These are phyloP conservation scores for Penicillium sp. DNA, from an alignment of 2,329 filamentous ascomycete genomes.

Conservation along the genomic window DNA sequence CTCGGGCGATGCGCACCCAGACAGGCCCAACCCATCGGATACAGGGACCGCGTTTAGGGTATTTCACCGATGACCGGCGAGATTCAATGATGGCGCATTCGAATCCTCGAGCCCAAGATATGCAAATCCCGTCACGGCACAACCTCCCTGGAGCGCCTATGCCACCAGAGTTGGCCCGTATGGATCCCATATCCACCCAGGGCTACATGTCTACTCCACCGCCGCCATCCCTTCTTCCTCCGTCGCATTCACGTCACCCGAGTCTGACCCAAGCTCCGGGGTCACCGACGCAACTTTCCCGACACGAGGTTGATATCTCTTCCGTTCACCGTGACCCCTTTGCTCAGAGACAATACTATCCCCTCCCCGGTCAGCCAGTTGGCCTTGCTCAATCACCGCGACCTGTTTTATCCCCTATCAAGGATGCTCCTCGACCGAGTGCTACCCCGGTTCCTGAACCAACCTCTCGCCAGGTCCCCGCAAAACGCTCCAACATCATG, in stretches of 20 bases:
- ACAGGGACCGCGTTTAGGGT: conserved; percentile 43
- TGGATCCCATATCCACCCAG: conserved; percentile 32
- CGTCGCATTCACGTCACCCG: conserved; percentile 35
- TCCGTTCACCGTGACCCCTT: conserved; percentile 36
- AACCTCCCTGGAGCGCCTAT: conserved; percentile 22
- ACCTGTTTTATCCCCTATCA: conserved; percentile 33
- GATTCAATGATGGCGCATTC: conserved; percentile 29
- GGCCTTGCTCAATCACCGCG: conserved; percentile 28
- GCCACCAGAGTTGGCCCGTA: conserved; percentile 31
- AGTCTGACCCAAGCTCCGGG: conserved; percentile 34
- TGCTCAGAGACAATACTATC: conserved; percentile 33
- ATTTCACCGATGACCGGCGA: conserved; percentile 42
- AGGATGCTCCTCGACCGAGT: conserved; percentile 33
- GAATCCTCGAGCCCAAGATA: conserved; percentile 27
- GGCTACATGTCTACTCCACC: conserved; percentile 30
- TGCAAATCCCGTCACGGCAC: conserved; percentile 30
- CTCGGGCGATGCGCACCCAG: conserved; percentile 32
- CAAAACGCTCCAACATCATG: conserved; percentile 49
- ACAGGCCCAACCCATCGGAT: conserved; percentile 30
- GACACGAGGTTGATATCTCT: conserved; percentile 32
- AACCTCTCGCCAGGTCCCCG: conserved; percentile 41
- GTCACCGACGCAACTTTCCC: conserved; percentile 32
- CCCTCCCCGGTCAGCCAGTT: conserved; percentile 24
- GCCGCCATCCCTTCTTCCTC: conserved; percentile 24
- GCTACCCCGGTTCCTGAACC: conserved; percentile 33